Base-by-base conservation (phyloP, 768 basidiomycete species). In the Mycena metata region DNA sequence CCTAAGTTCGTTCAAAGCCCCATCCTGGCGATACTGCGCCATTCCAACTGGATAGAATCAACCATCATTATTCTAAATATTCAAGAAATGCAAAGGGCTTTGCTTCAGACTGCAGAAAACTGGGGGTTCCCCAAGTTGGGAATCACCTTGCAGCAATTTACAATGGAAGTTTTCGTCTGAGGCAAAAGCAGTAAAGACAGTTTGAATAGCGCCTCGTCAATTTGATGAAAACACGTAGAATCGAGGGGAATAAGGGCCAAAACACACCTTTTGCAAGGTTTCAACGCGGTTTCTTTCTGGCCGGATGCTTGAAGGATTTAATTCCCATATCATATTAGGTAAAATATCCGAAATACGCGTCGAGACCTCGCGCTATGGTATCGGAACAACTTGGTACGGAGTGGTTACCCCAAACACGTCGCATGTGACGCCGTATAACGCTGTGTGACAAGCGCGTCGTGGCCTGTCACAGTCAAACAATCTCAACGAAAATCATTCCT, bases 51-150 rank as follows among this genome's bases (percentile, higher is more conserved):
- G 30, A 30, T 6, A 30, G 6, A 30, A 30, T 6, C 30, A 30
- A 16, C n/a, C 56, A 39, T 35, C 52, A 23, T n/a, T n/a, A n/a
- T n/a, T n/a, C n/a, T n/a, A 23, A 54, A 1, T 16, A 39, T 35
- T 35, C 15, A 54, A 5, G 13, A 33, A 33, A 54, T 19, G 21
- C 52, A 36, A 60, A 60, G 58, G 58, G 58, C 45, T 45, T 60
- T 60, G 58, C 58, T 60, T 35, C 57, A 59, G 12, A 59, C 24
- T 59, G 35, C 47, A 12, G 21, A 39, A 60, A 60, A 39, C 24
- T 24, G 33, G 60, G 60, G 60, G 36, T 62, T 62, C 49, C 6
- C 11, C n/a, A n/a, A n/a, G n/a, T n/a, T n/a, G 30, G 30, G 6
- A n/a, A 45, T 59, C 17, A 26, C 57, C 43, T 16, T 24, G 43